Conservation (phyloP, 208 protist species). For the Borovskyia barvae region DNA sequence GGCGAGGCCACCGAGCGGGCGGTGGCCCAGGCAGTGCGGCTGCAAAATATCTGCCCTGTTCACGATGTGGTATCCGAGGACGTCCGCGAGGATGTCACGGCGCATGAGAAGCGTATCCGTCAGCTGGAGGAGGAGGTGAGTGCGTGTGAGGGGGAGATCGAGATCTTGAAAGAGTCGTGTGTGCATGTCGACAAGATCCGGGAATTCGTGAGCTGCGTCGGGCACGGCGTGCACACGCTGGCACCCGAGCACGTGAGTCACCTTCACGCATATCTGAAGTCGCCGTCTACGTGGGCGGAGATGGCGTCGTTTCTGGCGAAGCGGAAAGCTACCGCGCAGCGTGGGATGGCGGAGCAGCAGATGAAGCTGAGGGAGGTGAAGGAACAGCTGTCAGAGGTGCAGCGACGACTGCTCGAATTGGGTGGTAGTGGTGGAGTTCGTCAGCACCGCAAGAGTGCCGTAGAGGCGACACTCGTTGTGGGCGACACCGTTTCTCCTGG, state of each 20-base stretch:
- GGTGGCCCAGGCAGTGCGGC: slow-evolving; percentile 16
- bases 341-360: slow-evolving; percentile 3
- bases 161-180: slow-evolving; percentile 9
- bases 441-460: slow-evolving; percentile 5
- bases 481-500: slow-evolving; percentile 4
- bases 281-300: slow-evolving; percentile 10
- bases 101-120: slow-evolving; percentile 16
- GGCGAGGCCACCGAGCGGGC: slow-evolving; percentile 8
- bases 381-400: slow-evolving; percentile 14
- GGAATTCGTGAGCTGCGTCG: slow-evolving; percentile 5
- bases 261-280: slow-evolving; percentile 21
- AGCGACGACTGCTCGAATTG: not conserved
- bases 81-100: slow-evolving; percentile 22
- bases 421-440: slow-evolving; percentile 22
- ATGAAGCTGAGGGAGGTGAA: slow-evolving; percentile 7
- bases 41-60: slow-evolving; percentile 27
- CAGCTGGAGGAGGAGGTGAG: slow-evolving; percentile 13
- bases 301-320: slow-evolving; percentile 21
- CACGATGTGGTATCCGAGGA: slow-evolving; percentile 21
- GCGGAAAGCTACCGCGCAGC: slow-evolving; percentile 12
- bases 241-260: not conserved
- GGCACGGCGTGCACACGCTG: not conserved
- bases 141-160: slow-evolving; percentile 10
- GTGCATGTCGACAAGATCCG: slow-evolving; percentile 12
- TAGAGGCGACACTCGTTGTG: slow-evolving; percentile 24